phyloP scores from a whole-genome alignment of 2,329 filamentous ascomycete species.

The Ceratocystis diversiconidia region DNA sequence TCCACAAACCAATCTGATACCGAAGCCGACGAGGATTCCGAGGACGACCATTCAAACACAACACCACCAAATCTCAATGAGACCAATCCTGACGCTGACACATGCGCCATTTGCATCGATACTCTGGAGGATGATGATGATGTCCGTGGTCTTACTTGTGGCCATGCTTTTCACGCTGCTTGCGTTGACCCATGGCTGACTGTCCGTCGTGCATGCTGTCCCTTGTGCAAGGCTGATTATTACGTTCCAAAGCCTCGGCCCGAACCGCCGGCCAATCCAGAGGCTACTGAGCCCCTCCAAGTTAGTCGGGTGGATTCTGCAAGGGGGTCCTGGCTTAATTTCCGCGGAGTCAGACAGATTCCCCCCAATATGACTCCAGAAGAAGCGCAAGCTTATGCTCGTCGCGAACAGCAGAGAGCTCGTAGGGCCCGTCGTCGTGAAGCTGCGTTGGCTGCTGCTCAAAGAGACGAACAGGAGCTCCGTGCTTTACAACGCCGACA shows the following conservation, averaged over 20 bases:
- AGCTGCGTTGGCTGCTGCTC: slow-evolving; percentile 7
- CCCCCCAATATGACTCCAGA: slow-evolving; percentile 24
- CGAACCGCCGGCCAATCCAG: slow-evolving; percentile 25
- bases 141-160: slow-evolving; percentile 81
- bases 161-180: slow-evolving; percentile 93
- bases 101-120: slow-evolving; percentile 93
- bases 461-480: slow-evolving; percentile 14
- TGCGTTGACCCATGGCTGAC: slow-evolving; percentile 97
- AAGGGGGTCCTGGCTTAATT: slow-evolving; percentile 29
- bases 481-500: slow-evolving; percentile 6
- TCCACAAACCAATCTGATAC: slow-evolving; percentile 22
- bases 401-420: slow-evolving; percentile 13
- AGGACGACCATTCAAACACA: slow-evolving; percentile 72
- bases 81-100: slow-evolving; percentile 57
- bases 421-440: slow-evolving; percentile 14
- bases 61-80: slow-evolving; percentile 61
- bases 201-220: slow-evolving; percentile 84
- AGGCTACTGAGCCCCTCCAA: slow-evolving; percentile 23
- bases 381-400: slow-evolving; percentile 7
- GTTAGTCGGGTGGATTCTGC: slow-evolving; percentile 36
- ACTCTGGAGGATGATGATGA: slow-evolving; percentile 90
- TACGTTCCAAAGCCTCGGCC: slow-evolving; percentile 83
- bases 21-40: slow-evolving; percentile 50
- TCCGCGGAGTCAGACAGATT: slow-evolving; percentile 24
- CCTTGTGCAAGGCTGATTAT: slow-evolving; percentile 95